phyloP scores from a whole-genome alignment of 345 rosid species.

The Eucalyptus coolabah region DNA sequence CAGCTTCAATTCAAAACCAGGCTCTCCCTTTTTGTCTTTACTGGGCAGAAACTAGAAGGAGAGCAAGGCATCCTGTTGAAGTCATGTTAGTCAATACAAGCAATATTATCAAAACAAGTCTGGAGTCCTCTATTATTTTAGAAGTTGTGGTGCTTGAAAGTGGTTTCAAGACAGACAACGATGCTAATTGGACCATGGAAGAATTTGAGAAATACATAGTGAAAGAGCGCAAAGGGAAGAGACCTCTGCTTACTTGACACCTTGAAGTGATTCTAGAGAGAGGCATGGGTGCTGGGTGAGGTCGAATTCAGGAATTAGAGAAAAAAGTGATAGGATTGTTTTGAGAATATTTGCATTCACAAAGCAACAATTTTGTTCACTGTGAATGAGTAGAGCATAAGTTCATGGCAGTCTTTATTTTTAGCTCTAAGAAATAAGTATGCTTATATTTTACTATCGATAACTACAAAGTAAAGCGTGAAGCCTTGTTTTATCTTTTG shows the following conservation, averaged over 20 bases:
- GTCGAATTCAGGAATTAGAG: neutral
- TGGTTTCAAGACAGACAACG: fast-evolving
- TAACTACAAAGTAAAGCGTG: too few relatives aligned
- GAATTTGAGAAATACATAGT: neutral
- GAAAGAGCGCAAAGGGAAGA: neutral
- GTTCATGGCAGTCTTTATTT: too few relatives aligned
- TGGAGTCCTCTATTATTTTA: neutral
- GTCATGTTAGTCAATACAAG: neutral
- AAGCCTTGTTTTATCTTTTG: too few relatives aligned
- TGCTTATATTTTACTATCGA: too few relatives aligned
- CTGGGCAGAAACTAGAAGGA: too few relatives aligned
- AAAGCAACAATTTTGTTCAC: too few relatives aligned
- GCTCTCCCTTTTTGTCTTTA: neutral
- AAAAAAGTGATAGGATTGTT: neutral
- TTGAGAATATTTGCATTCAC: too few relatives aligned
- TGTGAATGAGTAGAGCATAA: too few relatives aligned
- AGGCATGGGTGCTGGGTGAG: too few relatives aligned
- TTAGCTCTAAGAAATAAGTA: too few relatives aligned
- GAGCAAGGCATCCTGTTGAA: too few relatives aligned
- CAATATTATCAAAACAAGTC: neutral
- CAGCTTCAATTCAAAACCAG: neutral
- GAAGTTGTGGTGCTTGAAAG: neutral
- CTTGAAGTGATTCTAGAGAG: neutral
- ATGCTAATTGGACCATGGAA: neutral
- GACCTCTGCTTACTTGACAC: neutral